Evolutionary conservation across 495 filamentous ascomycete genomes (phyloP).

Genomic region (Aspergillus taichungensis): DNA sequence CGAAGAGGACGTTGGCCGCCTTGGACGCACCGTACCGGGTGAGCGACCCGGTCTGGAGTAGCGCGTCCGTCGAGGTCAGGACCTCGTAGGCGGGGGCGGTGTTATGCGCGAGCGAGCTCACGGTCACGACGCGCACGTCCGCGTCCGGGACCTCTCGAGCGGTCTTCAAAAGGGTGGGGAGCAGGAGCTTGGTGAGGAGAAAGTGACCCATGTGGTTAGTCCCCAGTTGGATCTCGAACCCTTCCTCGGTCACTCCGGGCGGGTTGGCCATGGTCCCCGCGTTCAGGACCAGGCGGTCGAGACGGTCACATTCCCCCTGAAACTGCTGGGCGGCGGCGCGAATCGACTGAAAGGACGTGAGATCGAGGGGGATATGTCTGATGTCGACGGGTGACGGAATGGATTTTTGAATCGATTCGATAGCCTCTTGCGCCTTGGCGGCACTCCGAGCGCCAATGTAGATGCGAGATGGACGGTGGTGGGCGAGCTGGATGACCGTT

Average conservation of each 20-base stretch:
- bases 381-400: constrained; percentile 38
- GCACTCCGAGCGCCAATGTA: constrained; percentile 53
- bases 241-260: constrained; percentile 27
- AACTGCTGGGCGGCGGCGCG: constrained; percentile 39
- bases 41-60: constrained; percentile 8
- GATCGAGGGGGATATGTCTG: constrained; percentile 41
- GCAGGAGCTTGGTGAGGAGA: constrained; percentile 43
- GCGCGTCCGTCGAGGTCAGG: constrained; percentile 22
- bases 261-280: constrained; percentile 55
- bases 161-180: constrained; percentile 45
- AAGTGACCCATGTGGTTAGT: constrained; percentile 53
- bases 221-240: constrained; percentile 50
- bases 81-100: constrained; percentile 42
- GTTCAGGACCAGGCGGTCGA: constrained; percentile 55
- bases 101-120: constrained; percentile 31
- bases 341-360: constrained; percentile 45
- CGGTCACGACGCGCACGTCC: constrained; percentile 15
- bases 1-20: constrained; percentile 54
- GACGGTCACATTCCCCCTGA: constrained; percentile 32
- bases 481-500: constrained; percentile 51
- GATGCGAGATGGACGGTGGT: constrained; percentile 51
- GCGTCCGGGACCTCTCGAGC: constrained; percentile 22
- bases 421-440: constrained; percentile 42
- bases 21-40: constrained; percentile 52
- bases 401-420: constrained; percentile 37